phyloP scores from a whole-genome alignment of 2,329 filamentous ascomycete species.

The Apiospora rasikravindrae region DNA sequence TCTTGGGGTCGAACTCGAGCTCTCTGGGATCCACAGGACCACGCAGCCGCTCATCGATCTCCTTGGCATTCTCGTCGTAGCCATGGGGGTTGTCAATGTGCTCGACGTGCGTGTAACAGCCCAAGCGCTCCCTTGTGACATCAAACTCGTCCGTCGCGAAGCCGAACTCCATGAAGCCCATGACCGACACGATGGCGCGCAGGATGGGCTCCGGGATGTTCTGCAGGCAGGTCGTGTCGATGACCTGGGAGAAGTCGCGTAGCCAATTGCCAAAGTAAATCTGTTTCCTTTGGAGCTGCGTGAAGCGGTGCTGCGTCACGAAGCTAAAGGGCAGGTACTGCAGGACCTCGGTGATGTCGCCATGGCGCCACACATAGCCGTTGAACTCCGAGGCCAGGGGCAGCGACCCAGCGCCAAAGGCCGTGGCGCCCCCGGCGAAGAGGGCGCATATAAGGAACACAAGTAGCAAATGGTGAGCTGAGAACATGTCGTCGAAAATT shows the following conservation, averaged over 20 bases:
- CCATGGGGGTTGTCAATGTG: constrained; percentile 56
- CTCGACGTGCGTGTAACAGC: constrained; percentile 55
- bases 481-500: not conserved
- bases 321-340: constrained; percentile 44
- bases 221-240: constrained; percentile 59
- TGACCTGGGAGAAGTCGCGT: constrained; percentile 59
- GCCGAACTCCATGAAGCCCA: constrained; percentile 61
- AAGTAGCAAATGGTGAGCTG: not conserved
- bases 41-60: constrained; percentile 36
- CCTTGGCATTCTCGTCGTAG: constrained; percentile 36
- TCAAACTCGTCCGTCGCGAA: constrained; percentile 63
- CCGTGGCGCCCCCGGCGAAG: constrained; percentile 37
- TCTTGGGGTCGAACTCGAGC: constrained; percentile 37
- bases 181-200: constrained; percentile 58
- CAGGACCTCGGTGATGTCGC: constrained; percentile 46
- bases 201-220: constrained; percentile 59
- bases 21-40: constrained; percentile 36
- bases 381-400: constrained; percentile 45
- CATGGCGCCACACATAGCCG: constrained; percentile 48
- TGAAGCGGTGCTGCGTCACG: constrained; percentile 45
- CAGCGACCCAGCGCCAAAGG: constrained; percentile 47
- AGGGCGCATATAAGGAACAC: constrained; percentile 43
- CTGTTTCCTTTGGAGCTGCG: constrained; percentile 43
- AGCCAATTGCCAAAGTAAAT: constrained; percentile 51
- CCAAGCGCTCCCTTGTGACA: constrained; percentile 57